Evolutionary conservation across 129 eudicot species (phyloP).

Genomic region (Oenanthe sinensis): DNA sequence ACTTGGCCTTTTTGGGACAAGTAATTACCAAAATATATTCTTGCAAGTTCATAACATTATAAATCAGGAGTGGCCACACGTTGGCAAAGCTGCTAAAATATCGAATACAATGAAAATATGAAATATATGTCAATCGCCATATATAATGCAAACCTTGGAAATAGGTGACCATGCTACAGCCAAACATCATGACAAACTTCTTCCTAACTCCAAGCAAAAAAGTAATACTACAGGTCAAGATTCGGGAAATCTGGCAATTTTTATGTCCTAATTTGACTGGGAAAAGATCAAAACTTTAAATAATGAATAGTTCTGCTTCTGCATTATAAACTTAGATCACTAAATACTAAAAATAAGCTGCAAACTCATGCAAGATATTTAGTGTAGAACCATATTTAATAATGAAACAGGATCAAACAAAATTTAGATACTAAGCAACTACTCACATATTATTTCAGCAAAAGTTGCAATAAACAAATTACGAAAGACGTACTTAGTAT

Average conservation of each 20-base stretch:
- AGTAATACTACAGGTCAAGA: background rate
- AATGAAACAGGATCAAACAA: background rate
- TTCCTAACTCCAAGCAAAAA: background rate
- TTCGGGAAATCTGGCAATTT: background rate
- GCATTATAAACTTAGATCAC: background rate
- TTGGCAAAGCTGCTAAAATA: background rate
- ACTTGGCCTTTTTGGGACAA: background rate
- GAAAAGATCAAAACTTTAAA: background rate
- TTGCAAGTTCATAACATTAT: background rate
- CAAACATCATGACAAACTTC: background rate
- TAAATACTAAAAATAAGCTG: background rate
- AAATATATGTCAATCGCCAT: background rate
- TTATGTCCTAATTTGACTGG: background rate
- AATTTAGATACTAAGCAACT: background rate
- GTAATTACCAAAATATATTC: background rate
- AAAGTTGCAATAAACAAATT: slow-evolving; percentile 3
- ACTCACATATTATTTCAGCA: background rate
- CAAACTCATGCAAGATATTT: background rate
- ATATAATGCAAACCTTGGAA: background rate
- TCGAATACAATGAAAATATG: background rate
- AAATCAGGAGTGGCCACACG: background rate
- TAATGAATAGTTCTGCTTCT: background rate
- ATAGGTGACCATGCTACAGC: background rate
- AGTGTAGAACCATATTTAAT: background rate
- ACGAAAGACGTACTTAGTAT: slow-evolving; percentile 52